Evolutionary conservation across 768 basidiomycete species (phyloP).

Genomic region (Zangia roseola): DNA sequence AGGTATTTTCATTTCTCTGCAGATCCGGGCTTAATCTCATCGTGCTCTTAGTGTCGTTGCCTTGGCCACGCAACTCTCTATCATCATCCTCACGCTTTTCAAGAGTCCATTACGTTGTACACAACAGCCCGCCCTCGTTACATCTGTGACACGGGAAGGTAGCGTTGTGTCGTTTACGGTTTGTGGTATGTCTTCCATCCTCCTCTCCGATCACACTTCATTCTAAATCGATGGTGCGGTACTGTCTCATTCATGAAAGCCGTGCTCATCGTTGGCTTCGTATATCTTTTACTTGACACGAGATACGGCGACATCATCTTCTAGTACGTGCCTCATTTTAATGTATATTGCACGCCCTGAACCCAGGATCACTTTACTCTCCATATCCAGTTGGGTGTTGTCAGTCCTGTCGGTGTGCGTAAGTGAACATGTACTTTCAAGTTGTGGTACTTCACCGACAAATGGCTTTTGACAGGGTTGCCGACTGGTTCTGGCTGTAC

Average conservation of each 20-base stretch:
- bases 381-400: constrained; percentile 2
- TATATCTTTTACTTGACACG: constrained; percentile 6
- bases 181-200: not conserved
- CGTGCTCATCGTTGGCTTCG: not conserved
- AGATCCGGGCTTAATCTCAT: not conserved
- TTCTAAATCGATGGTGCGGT: not conserved
- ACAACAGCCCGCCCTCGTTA: not conserved
- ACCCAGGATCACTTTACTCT: not conserved
- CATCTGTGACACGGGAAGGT: constrained; percentile 4
- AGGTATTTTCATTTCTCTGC: not conserved
- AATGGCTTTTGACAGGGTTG: constrained; percentile 2
- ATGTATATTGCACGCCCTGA: not conserved
- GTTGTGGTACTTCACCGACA: not conserved
- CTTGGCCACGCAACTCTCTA: not conserved
- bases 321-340: constrained; percentile 3
- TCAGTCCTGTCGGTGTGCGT: constrained; percentile 9
- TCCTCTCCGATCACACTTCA: not conserved
- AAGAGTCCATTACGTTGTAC: not conserved
- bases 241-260: not conserved
- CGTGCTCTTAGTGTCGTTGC: not conserved
- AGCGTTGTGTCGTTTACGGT: not conserved
- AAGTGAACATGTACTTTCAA: not conserved
- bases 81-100: constrained; percentile 4
- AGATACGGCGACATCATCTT: constrained; percentile 8
- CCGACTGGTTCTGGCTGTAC: constrained; percentile 3